These are phyloP conservation scores for Pleodorina starrii DNA, from an alignment of 139 green algal species.

Conservation along the genomic window DNA sequence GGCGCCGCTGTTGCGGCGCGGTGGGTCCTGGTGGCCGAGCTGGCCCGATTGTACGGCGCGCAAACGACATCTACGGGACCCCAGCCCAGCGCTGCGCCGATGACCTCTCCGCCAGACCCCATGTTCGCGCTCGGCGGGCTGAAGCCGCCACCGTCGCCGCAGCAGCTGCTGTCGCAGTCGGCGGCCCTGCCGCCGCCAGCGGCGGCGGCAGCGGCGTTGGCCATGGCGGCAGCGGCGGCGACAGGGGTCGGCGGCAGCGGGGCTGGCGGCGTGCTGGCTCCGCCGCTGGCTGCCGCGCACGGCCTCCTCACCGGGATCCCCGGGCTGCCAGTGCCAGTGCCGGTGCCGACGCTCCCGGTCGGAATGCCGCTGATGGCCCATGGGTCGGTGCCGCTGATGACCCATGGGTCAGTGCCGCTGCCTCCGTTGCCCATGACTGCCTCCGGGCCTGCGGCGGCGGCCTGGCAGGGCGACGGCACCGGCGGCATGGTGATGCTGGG, in stretches of 20 bases:
- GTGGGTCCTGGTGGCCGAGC: constrained; percentile 6
- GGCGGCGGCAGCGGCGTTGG: background rate
- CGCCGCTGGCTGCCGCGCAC: background rate
- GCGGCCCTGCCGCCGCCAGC: background rate
- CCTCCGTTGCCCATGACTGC: background rate
- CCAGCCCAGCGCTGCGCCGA: background rate
- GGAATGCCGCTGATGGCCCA: background rate
- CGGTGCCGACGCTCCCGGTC: background rate
- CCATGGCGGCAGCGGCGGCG: background rate
- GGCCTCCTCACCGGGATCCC: background rate
- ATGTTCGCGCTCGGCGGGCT: constrained; percentile 33
- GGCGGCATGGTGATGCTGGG: background rate
- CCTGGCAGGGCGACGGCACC: background rate
- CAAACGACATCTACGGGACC: background rate
- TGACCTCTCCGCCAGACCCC: background rate
- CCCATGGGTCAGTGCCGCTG: too few relatives aligned
- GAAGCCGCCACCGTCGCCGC: background rate
- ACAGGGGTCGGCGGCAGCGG: background rate
- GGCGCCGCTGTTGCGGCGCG: background rate
- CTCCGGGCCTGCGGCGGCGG: background rate
- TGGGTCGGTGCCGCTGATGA: background rate
- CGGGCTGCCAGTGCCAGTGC: background rate
- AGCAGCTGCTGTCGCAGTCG: background rate
- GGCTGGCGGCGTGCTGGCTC: background rate
- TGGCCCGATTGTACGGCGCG: background rate